Percentiles rank a stretch among this genome's conserved stretches.
Evolutionary conservation across 202 grass and related monocot genomes (phyloP).

Genomic region (Tripidium arundinaceum): DNA sequence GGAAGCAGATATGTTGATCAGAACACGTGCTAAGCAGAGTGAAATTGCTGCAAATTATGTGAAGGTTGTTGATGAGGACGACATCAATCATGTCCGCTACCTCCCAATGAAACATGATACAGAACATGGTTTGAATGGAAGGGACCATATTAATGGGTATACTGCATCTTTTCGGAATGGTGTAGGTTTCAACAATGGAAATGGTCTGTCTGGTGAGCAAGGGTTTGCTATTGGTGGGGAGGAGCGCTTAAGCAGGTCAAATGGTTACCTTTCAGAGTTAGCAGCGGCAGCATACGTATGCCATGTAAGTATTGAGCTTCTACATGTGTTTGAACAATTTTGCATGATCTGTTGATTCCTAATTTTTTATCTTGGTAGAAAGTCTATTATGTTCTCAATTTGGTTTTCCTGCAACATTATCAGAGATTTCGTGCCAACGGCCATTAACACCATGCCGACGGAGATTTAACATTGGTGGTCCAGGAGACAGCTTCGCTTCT

Average conservation of each 20-base stretch:
- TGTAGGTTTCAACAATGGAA: conserved; percentile 90
- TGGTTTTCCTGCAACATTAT: background rate
- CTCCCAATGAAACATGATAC: conserved; percentile 30
- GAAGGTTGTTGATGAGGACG: conserved; percentile 57
- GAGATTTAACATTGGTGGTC: too few relatives aligned
- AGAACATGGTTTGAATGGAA: conserved; percentile 32
- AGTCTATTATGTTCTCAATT: conserved; percentile 1
- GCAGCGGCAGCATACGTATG: conserved; percentile 87
- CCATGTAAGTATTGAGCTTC: conserved; percentile 55
- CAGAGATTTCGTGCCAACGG: too few relatives aligned
- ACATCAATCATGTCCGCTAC: conserved; percentile 30
- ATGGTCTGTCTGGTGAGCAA: conserved; percentile 78
- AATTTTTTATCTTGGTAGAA: background rate
- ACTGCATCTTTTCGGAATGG: conserved; percentile 84
- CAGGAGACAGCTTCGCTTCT: conserved; percentile 93
- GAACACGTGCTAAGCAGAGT: conserved; percentile 86
- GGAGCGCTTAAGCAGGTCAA: conserved; percentile 77
- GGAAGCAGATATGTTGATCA: conserved; percentile 88
- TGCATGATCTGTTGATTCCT: background rate
- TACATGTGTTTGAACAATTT: background rate
- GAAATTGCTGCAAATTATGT: conserved; percentile 94
- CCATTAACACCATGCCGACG: too few relatives aligned
- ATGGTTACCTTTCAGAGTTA: conserved; percentile 90
- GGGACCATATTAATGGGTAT: conserved; percentile 39
- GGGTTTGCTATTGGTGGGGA: conserved; percentile 93